phyloP scores from a whole-genome alignment of 805 yeast species.

The Candida ficus region DNA sequence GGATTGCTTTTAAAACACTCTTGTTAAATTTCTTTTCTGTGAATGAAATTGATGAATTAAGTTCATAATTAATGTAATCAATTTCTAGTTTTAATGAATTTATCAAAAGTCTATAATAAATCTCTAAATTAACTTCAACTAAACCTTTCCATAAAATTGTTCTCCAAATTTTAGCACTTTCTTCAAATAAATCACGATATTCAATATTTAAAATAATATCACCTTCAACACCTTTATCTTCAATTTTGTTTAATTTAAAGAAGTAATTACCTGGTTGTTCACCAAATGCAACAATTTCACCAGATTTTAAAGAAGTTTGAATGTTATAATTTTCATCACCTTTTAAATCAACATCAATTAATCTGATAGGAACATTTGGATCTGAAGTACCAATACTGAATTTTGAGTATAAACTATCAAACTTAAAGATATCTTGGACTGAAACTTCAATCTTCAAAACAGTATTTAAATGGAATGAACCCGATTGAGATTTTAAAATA shows the following conservation, averaged over 20 bases:
- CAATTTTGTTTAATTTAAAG: conserved; percentile 40
- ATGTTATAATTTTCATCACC: conserved; percentile 31
- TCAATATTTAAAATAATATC: conserved; percentile 37
- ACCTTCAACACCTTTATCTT: conserved; percentile 26
- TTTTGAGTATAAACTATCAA: conserved; percentile 52
- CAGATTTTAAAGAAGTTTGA: conserved; percentile 25
- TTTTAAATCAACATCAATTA: conserved; percentile 38
- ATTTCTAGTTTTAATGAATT: not conserved
- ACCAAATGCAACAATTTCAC: conserved; percentile 46
- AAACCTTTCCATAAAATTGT: conserved; percentile 11
- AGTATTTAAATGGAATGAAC: conserved; percentile 38
- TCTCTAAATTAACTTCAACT: conserved; percentile 2
- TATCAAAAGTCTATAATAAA: conserved; percentile 1
- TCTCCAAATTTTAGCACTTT: conserved; percentile 31
- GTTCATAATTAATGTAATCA: conserved; percentile 8
- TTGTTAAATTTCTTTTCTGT: not conserved
- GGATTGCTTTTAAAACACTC: not conserved
- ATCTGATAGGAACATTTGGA: conserved; percentile 45
- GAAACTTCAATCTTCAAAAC: conserved; percentile 62
- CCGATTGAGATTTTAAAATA: conserved; percentile 15
- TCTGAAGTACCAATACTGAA: conserved; percentile 63
- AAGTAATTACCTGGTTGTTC: conserved; percentile 69
- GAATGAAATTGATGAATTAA: conserved; percentile 2
- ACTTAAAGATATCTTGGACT: conserved; percentile 72
- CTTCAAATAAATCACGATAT: conserved; percentile 44